Evolutionary conservation across 176 grass and related monocot species (phyloP).

Genomic region (Bromus sterilis): DNA sequence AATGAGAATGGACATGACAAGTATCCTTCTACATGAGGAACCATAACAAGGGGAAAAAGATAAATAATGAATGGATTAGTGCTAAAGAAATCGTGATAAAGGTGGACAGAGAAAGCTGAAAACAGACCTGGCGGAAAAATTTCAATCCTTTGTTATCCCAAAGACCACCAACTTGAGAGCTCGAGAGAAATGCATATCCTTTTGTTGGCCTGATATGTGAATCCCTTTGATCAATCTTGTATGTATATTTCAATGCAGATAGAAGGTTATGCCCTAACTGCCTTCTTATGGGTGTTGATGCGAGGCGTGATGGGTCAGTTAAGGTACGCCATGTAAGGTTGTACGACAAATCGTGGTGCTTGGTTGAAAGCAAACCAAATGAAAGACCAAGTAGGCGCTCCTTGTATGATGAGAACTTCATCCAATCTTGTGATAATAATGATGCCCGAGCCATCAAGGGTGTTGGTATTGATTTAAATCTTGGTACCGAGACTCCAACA

Average conservation of each 20-base stretch:
- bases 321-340: conserved; percentile 71
- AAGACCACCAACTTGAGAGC: conserved; percentile 81
- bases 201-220: conserved; percentile 71
- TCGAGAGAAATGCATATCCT: conserved; percentile 84
- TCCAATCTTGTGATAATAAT: conserved; percentile 73
- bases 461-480: conserved; percentile 72
- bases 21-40: not conserved
- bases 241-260: conserved; percentile 83
- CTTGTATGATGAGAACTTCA: conserved; percentile 80
- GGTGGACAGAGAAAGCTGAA: not conserved
- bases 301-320: conserved; percentile 49
- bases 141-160: conserved; percentile 53
- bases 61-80: not conserved
- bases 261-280: conserved; percentile 85
- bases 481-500: conserved; percentile 57
- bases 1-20: not conserved
- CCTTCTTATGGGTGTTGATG: conserved; percentile 60
- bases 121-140: conserved; percentile 75
- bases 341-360: conserved; percentile 72
- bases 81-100: not conserved
- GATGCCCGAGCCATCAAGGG: conserved; percentile 61
- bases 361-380: conserved; percentile 82
- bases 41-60: not conserved
- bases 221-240: conserved; percentile 82
- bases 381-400: conserved; percentile 62